Evolutionary conservation across 2,329 filamentous ascomycete species (phyloP), one percentile per base, ranked within the genome.

Genomic region (Hymenoscyphus albidus): DNA sequence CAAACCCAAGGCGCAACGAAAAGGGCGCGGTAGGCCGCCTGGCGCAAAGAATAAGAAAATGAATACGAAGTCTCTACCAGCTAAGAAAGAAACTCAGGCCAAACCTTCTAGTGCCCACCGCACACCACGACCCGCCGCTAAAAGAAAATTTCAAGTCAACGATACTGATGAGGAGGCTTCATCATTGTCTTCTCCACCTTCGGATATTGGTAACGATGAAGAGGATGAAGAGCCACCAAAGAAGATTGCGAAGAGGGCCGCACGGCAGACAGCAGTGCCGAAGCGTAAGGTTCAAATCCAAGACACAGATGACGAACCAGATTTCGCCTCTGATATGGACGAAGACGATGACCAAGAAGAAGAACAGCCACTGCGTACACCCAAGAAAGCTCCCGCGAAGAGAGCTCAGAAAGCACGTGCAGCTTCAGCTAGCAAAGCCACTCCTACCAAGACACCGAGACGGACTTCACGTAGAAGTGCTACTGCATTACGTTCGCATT

Each of bases 401-500:
- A 38, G 14, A 32, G 14, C 22, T 18, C 6, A 35, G 2, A 61
- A 56, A 27, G 60, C 18, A 65, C 56, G 22, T 31, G 22, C 59
- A 38, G 54, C 54, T 32, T 57, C 54, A 32, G 54, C 31, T 32
- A 51, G 62, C 35, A 22, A 54, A 54, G 32, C 56, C 22, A 38
- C 64, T 18, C 48, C 64, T 10, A 66, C 70, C 31, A 72, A 70
- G 58, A 74, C 70, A 5, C 72, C 70, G 3, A 66, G 62, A 51
- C 68, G 73, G 40, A 69, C 62, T 38, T 71, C 73, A 1, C 69
- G 65, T 58, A 72, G 70, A 61, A 71, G 69, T 51, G 68, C 69
- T 61, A 71, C 70, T 38, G 71, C 64, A 10, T 65, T 74, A 58
- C 72, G 59, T 58, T 73, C 70, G 35, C 69, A 70, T 59, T 75